These are phyloP conservation scores for Aphanocladium album DNA, from an alignment of 2,329 filamentous ascomycete species.

Conservation along the genomic window DNA sequence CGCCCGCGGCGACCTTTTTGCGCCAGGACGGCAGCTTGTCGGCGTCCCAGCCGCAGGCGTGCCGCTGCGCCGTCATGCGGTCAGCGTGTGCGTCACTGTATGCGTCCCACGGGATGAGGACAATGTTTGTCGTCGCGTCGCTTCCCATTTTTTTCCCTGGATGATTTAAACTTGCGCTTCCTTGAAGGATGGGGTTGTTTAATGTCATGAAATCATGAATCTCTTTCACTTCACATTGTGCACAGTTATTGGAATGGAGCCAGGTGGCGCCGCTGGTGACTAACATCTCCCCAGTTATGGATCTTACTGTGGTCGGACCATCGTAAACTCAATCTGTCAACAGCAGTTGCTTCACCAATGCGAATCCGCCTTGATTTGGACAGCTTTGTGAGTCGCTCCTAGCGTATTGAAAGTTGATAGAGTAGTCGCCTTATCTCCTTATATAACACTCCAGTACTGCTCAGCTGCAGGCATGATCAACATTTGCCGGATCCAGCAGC, in stretches of 20 bases:
- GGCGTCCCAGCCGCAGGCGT: constrained; percentile 41
- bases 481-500: too few species aligned
- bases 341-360: too few species aligned
- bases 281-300: background rate
- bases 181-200: too few species aligned
- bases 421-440: too few species aligned
- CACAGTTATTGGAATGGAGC: background rate
- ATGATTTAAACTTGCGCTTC: too few species aligned
- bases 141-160: constrained; percentile 6
- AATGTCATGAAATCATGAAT: too few species aligned
- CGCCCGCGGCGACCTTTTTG: constrained; percentile 27
- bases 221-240: too few species aligned
- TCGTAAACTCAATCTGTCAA: too few species aligned
- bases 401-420: too few species aligned
- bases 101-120: constrained; percentile 42
- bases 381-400: background rate
- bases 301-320: background rate
- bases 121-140: constrained; percentile 17
- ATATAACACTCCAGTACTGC: too few species aligned
- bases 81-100: constrained; percentile 32
- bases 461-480: too few species aligned
- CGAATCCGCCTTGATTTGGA: background rate
- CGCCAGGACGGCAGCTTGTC: constrained; percentile 33
- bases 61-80: constrained; percentile 38
- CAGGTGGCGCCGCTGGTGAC: background rate